Evolutionary conservation across 1,284 basidiomycete genomes (phyloP), one percentile per base, ranked within the genome.

Genomic region (Malassezia psittaci): DNA sequence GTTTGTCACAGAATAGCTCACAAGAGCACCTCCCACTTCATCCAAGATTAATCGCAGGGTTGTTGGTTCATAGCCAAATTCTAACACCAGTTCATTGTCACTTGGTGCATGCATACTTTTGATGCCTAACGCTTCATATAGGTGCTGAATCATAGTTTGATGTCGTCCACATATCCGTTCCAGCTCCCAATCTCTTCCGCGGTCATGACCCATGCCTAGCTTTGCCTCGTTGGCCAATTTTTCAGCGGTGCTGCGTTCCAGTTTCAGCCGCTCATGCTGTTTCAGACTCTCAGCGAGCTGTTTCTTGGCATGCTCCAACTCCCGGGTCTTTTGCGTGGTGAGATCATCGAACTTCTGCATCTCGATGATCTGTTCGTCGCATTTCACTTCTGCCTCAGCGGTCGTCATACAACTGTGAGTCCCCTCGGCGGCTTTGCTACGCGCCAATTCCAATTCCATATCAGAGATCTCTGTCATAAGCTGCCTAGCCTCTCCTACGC

Each of bases 401-500:
- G 65, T 64, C 13, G 67, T 69, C 50, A 69, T 36, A 0, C 63
- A 53, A 10, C 65, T 64, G 6, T 68, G 62, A 9, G 58, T 48
- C 18, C 62, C 64, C 21, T 65, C 66, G 24, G 63, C 62, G 0
- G 64, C 66, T 13, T 63, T 61, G 34, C 62, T 68, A 53, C 64
- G 64, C 39, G 66, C 66, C 13, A 68, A 47, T 59, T 66, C 66
- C 5, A 68, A 60, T 56, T 68, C 66, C 66, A 68, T 66, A 37
- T 68, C 66, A 13, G 58, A 62, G 24, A 68, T 68, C 48, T 61
- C 60, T 13, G 66, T 58, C 45, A 68, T 54, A 19, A 69, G 64
- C 33, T 51, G 6, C 18, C 58, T 55, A 0, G 67, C 67, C 42
- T 69, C 66, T 5, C 55, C 48, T 16, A 52, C 51, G 34, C 60